Percentiles rank a stretch among this genome's conserved stretches.
phyloP scores from a whole-genome alignment of 2,329 filamentous ascomycete genomes.

The Coleophoma eucalyptorum region DNA sequence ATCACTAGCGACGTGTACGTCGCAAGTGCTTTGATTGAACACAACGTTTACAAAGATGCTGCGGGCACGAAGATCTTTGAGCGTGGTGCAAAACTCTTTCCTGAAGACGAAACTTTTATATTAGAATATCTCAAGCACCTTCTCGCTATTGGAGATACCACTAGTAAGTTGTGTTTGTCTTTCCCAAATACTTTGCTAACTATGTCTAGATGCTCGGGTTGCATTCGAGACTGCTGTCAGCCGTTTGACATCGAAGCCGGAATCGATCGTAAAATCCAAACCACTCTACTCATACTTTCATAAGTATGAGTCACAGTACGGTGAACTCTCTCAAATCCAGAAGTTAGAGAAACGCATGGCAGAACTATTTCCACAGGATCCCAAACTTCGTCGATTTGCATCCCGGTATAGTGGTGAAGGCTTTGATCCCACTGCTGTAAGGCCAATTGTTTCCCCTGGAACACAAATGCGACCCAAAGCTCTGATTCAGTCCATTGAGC shows the following conservation, averaged over 20 bases:
- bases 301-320: conserved; percentile 90
- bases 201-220: conserved; percentile 72
- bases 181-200: conserved; percentile 11
- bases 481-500: conserved; percentile 49
- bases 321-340: conserved; percentile 84
- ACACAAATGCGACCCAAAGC: conserved; percentile 70
- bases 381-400: conserved; percentile 70
- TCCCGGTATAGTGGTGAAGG: conserved; percentile 68
- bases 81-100: conserved; percentile 87
- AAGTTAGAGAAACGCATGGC: conserved; percentile 91
- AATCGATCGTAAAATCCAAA: conserved; percentile 71
- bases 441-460: conserved; percentile 76
- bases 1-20: conserved; percentile 95
- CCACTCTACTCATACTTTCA: conserved; percentile 89
- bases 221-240: conserved; percentile 95
- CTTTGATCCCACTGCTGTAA: conserved; percentile 81
- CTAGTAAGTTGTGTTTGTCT: conserved; percentile 58
- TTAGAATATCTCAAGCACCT: conserved; percentile 95
- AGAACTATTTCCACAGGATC: conserved; percentile 88
- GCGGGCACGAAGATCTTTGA: conserved; percentile 96
- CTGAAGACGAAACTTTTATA: conserved; percentile 88
- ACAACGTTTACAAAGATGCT: conserved; percentile 91
- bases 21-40: conserved; percentile 87
- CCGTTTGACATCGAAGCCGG: conserved; percentile 73
- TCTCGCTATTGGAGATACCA: conserved; percentile 87